Conservation (phyloP, 106 monocot genomes). For the Iris macrosiphon region DNA sequence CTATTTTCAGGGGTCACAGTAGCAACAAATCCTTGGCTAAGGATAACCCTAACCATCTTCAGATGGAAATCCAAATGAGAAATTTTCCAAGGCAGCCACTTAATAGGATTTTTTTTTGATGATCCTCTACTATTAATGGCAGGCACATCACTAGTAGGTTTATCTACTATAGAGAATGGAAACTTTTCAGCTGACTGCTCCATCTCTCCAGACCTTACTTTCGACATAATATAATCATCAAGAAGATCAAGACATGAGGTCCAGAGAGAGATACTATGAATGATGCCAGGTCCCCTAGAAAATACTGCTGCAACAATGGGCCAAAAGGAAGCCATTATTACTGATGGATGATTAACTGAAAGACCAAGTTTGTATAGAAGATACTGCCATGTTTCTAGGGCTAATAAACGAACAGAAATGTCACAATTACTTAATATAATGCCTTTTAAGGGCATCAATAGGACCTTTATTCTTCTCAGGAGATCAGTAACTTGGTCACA, state of each 20-base stretch:
- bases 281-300: slow-evolving; percentile 20
- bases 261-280: slow-evolving; percentile 30
- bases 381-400: slow-evolving; percentile 42
- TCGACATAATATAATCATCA: slow-evolving; percentile 30
- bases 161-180: not conserved
- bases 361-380: slow-evolving; percentile 48
- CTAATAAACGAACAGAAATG: slow-evolving; percentile 27
- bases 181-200: slow-evolving; percentile 1
- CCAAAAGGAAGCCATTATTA: slow-evolving; percentile 25
- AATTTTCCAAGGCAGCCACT: slow-evolving; percentile 52
- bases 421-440: slow-evolving; percentile 37
- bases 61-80: slow-evolving; percentile 24
- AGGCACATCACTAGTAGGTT: not conserved
- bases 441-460: slow-evolving; percentile 40
- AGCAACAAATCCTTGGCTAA: slow-evolving; percentile 13
- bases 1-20: slow-evolving; percentile 15
- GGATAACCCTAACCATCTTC: slow-evolving; percentile 22
- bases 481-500: slow-evolving; percentile 5
- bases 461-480: slow-evolving; percentile 36
- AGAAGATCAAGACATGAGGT: slow-evolving; percentile 42
- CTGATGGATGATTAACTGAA: slow-evolving; percentile 34
- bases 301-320: slow-evolving; percentile 32
- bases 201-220: slow-evolving; percentile 14
- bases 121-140: slow-evolving; percentile 1
- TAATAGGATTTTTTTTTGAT: slow-evolving; percentile 16